Evolutionary conservation across 2,329 filamentous ascomycete genomes (phyloP).

Genomic region (Trichoderma harzianum): DNA sequence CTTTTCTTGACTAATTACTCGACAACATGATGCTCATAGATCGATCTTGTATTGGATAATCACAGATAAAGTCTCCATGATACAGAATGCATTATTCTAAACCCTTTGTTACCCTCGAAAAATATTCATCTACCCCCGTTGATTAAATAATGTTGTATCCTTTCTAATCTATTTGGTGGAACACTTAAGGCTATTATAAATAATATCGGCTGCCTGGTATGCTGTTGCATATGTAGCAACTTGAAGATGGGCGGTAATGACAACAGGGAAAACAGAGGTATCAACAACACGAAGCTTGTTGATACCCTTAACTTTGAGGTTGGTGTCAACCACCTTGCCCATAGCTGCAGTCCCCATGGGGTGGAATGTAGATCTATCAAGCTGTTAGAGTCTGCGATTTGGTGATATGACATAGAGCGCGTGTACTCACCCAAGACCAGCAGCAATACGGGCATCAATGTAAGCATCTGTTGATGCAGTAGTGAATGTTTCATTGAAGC

Average conservation of each 20-base stretch:
- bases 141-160: not conserved
- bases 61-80: not conserved
- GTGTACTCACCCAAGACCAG: not conserved
- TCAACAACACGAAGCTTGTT: conserved; percentile 38
- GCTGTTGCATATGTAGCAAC: conserved; percentile 53
- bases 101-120: not conserved
- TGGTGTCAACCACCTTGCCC: conserved; percentile 44
- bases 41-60: no score
- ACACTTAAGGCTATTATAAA: conserved; percentile 25
- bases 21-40: not conserved
- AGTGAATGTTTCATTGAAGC: conserved; percentile 23
- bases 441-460: conserved; percentile 27
- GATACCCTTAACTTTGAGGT: conserved; percentile 37
- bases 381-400: not conserved
- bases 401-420: not conserved
- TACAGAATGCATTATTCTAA: not conserved
- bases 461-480: conserved; percentile 27
- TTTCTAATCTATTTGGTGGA: not conserved
- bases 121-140: not conserved
- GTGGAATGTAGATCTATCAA: conserved; percentile 27
- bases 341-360: conserved; percentile 31
- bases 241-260: conserved; percentile 40
- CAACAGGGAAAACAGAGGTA: conserved; percentile 35
- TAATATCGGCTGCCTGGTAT: conserved; percentile 58
- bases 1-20: not conserved